Evolutionary conservation across 495 filamentous ascomycete species (phyloP).

Genomic region (Corynascus novoguineensis): DNA sequence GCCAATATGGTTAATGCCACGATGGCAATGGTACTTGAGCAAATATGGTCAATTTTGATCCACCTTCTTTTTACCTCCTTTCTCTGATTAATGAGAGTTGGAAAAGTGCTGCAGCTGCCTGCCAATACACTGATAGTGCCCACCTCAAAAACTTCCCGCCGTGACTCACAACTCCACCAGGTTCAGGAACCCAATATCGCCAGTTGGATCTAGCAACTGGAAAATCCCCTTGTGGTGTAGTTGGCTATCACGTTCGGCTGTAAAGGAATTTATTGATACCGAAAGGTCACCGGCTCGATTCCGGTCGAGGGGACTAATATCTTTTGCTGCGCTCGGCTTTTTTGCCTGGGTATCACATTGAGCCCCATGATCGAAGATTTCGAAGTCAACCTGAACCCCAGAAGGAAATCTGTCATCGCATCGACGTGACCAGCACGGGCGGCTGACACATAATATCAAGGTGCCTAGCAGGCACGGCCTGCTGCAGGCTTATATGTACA

Average conservation of each 20-base stretch:
- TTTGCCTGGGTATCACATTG: not conserved
- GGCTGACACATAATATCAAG: not conserved
- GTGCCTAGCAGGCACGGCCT: not conserved
- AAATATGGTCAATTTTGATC: not conserved
- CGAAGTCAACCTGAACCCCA: no score
- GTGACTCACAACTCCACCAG: no score
- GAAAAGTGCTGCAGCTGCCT: no score
- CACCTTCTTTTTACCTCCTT: not conserved
- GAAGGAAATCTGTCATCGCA: conserved; percentile 2
- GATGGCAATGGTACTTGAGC: no score
- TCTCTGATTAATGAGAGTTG: no score
- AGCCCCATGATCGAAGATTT: not conserved
- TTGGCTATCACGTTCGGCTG: conserved; percentile 16
- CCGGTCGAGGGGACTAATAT: conserved; percentile 10
- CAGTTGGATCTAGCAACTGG: no score
- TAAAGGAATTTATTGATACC: conserved; percentile 12
- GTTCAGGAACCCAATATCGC: not conserved
- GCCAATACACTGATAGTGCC: no score
- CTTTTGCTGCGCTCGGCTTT: not conserved
- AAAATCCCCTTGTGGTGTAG: conserved; percentile 13
- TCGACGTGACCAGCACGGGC: not conserved
- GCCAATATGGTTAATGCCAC: no score
- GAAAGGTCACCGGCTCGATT: conserved; percentile 17
- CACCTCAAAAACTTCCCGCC: no score
- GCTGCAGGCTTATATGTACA: not conserved